Conservation (phyloP, 2,329 filamentous ascomycete genomes). For the Trichoderma sp. region DNA sequence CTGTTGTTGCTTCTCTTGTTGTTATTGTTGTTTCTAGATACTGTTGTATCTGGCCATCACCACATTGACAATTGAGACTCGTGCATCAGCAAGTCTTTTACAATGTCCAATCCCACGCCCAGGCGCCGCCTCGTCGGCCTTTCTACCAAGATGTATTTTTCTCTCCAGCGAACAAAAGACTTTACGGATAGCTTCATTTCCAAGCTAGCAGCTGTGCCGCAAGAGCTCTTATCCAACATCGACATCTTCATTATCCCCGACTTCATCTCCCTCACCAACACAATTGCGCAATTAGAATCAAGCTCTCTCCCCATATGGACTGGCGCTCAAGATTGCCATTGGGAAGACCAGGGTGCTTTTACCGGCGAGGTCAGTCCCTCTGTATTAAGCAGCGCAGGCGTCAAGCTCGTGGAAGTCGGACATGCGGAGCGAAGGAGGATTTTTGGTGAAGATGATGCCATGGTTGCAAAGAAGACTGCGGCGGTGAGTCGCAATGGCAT, state of each 20-base stretch:
- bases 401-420: slow-evolving; percentile 73
- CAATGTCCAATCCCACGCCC: slow-evolving; percentile 22
- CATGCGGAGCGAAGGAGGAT: slow-evolving; percentile 76
- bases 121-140: slow-evolving; percentile 68
- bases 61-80: too few species aligned
- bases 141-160: slow-evolving; percentile 79
- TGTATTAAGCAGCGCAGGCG: slow-evolving; percentile 67
- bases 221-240: slow-evolving; percentile 50
- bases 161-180: slow-evolving; percentile 59
- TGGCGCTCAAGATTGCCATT: slow-evolving; percentile 76
- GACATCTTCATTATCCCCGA: slow-evolving; percentile 80
- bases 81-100: not conserved
- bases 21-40: not conserved
- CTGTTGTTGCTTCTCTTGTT: not conserved
- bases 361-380: slow-evolving; percentile 76
- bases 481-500: slow-evolving; percentile 70
- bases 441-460: slow-evolving; percentile 73
- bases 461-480: slow-evolving; percentile 67
- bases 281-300: slow-evolving; percentile 50
- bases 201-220: slow-evolving; percentile 45
- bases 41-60: not conserved
- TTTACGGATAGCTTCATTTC: slow-evolving; percentile 55
- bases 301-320: slow-evolving; percentile 48
- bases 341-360: slow-evolving; percentile 69
- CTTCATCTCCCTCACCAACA: slow-evolving; percentile 65